Base-by-base conservation (phyloP, 1,284 basidiomycete genomes). In the Cryptococcus deneoformans region DNA sequence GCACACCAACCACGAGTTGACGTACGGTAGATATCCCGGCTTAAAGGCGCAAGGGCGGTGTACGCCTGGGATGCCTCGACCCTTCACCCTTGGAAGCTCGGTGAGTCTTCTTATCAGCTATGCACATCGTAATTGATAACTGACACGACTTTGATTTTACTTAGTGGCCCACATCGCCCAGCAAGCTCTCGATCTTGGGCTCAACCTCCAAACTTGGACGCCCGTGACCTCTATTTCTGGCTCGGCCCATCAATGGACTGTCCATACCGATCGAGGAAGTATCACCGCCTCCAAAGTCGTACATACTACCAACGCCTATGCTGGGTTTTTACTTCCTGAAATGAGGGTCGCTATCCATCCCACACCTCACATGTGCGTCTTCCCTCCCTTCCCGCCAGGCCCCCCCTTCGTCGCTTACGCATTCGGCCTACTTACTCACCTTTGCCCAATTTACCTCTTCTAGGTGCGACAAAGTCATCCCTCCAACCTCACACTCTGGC, bases 21-120 rank as follows among this genome's bases (percentile, higher is more conserved):
- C 47, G 40, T 11, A 50, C 24, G 6, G 11, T 53, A 65, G 63
- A 5, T 59, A 1, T 66, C 64, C 11, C 37, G 54, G 8, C 20
- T 66, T 9, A 63, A 60, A 37, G 61, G 59, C 3, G 67, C 67
- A 7, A 52, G 55, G 48, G 56, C 57, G 6, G 55, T 61, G 1
- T 63, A 62, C 46, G 60, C 58, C 6, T 65, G 60, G 58, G 46
- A 61, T 35, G 66, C 66, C 11, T 54, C 66, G 5, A 64, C 64
- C 11, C 55, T 67, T 24, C 52, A 65, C 36, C 66, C 66, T 4
- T 63, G 62, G 60, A 65, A 67, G 39, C 57, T 67, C 20, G 60
- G 29, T 29, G 29, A 29, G 29, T 29, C 29, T 29, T 4, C 29
- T 29, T 4, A 29, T 29, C 29, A 24, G 59, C 54, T 8, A n/a